These are phyloP conservation scores for Oidium heveae DNA, from an alignment of 2,329 filamentous ascomycete species.

Conservation along the genomic window DNA sequence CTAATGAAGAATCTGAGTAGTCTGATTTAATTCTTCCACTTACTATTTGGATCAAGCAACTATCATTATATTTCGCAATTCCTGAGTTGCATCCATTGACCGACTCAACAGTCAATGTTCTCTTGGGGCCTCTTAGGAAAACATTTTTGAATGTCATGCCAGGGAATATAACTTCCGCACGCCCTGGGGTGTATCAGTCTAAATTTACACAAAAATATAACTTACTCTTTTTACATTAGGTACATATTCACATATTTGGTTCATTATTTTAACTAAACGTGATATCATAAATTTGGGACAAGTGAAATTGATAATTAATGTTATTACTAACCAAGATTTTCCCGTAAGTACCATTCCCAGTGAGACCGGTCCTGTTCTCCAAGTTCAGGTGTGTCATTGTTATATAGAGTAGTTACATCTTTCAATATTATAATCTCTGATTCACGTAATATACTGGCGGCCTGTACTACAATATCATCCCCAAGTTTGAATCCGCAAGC, in stretches of 20 bases:
- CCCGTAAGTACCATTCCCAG: conserved; percentile 23
- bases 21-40: not conserved
- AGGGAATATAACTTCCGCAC: conserved; percentile 41
- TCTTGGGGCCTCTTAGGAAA: conserved; percentile 26
- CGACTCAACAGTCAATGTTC: conserved; percentile 32
- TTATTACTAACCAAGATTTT: conserved; percentile 15
- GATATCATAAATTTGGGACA: not conserved
- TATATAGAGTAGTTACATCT: conserved; percentile 24
- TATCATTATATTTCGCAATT: conserved; percentile 10
- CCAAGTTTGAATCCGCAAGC: conserved; percentile 47
- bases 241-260: no score
- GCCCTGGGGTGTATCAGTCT: conserved; percentile 16
- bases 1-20: no score
- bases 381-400: conserved; percentile 11
- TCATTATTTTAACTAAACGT: no score
- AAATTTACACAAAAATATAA: no score
- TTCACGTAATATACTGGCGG: conserved; percentile 23
- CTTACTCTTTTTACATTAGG: no score
- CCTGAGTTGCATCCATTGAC: conserved; percentile 24
- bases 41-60: conserved; percentile 9
- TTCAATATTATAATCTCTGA: conserved; percentile 33
- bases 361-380: conserved; percentile 15
- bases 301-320: not conserved
- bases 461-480: conserved; percentile 38
- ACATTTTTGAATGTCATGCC: conserved; percentile 46